These are phyloP conservation scores for Colletotrichum eremochloae DNA, from an alignment of 2,329 filamentous ascomycete genomes.

Conservation along the genomic window DNA sequence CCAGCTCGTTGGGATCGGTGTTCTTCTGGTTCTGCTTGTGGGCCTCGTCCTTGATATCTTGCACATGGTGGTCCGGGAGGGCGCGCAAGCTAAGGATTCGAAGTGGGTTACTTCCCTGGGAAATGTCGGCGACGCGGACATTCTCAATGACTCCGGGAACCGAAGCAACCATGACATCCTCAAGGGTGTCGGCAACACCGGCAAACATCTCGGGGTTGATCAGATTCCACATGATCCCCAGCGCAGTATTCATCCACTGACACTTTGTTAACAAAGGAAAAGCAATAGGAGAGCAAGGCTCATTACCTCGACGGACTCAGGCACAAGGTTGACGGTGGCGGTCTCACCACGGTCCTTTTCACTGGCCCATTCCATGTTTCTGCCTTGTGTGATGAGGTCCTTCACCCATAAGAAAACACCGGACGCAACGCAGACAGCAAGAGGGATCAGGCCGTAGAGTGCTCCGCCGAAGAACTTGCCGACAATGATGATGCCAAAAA, in stretches of 20 bases:
- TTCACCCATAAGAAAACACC: slow-evolving; percentile 92
- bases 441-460: slow-evolving; percentile 80
- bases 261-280: slow-evolving; percentile 46
- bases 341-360: slow-evolving; percentile 88
- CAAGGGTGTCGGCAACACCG: slow-evolving; percentile 85
- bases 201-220: slow-evolving; percentile 96
- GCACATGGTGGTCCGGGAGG: slow-evolving; percentile 84
- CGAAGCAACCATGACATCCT: slow-evolving; percentile 96
- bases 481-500: slow-evolving; percentile 79
- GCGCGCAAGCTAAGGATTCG: slow-evolving; percentile 89
- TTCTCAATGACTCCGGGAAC: slow-evolving; percentile 93
- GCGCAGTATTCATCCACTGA: slow-evolving; percentile 91
- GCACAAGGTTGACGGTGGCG: slow-evolving; percentile 88
- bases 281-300: background rate
- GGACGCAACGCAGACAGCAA: slow-evolving; percentile 78
- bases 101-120: slow-evolving; percentile 91
- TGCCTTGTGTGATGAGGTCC: slow-evolving; percentile 84
- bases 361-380: slow-evolving; percentile 88
- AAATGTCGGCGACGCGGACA: slow-evolving; percentile 94
- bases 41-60: slow-evolving; percentile 78
- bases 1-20: slow-evolving; percentile 86
- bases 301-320: slow-evolving; percentile 81
- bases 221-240: slow-evolving; percentile 88
- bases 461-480: slow-evolving; percentile 85
- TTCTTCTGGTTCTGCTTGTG: slow-evolving; percentile 68